Percentiles rank a stretch among this genome's conserved stretches.
These are phyloP conservation scores for Podosphaera xanthii DNA, from an alignment of 2,329 filamentous ascomycete species.

Conservation along the genomic window DNA sequence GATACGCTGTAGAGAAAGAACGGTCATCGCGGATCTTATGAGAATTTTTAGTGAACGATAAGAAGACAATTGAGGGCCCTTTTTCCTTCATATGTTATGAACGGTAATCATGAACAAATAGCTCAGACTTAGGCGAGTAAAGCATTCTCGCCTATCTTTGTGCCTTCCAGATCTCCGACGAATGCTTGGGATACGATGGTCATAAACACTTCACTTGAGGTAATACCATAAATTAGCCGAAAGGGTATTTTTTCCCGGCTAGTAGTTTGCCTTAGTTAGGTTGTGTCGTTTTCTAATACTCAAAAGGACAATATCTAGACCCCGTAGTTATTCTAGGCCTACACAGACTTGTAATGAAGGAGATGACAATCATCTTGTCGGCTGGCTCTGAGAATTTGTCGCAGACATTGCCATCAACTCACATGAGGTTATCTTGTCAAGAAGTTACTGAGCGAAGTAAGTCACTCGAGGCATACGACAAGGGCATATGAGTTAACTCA, in stretches of 20 bases:
- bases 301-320: neutral
- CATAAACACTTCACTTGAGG: too few relatives aligned
- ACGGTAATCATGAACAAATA: too few relatives aligned
- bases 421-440: neutral
- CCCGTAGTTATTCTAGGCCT: neutral
- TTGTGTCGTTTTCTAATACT: neutral
- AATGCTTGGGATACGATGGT: too few relatives aligned
- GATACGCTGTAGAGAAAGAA: too few relatives aligned
- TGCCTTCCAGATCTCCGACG: too few relatives aligned
- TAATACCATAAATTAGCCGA: neutral
- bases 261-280: neutral
- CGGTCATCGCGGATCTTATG: too few relatives aligned
- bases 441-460: neutral
- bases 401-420: neutral
- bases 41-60: too few relatives aligned
- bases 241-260: neutral
- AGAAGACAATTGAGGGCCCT: too few relatives aligned
- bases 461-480: neutral
- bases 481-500: neutral
- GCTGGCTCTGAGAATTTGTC: neutral
- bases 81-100: too few relatives aligned
- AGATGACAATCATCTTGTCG: neutral
- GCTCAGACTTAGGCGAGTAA: too few relatives aligned
- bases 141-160: too few relatives aligned
- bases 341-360: neutral